These are phyloP conservation scores for Schizochytrium sp. DNA, from an alignment of 108 stramenopile species.

Conservation along the genomic window DNA sequence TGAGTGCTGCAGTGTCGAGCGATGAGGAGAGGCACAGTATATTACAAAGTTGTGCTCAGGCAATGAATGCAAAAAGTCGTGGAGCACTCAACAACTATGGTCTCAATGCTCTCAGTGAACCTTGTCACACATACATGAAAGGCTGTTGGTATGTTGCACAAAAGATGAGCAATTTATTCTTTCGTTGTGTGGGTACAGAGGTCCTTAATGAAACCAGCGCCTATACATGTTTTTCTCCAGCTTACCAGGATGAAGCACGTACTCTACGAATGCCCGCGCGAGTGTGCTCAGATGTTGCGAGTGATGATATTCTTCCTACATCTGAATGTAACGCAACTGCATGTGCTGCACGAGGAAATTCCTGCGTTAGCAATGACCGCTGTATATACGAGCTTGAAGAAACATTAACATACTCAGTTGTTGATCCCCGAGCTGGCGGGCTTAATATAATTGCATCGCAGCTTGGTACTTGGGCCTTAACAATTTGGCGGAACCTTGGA, in stretches of 20 bases:
- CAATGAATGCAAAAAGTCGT: conserved; percentile 9
- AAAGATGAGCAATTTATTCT: conserved; percentile 17
- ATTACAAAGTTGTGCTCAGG: background rate
- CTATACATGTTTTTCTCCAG: conserved; percentile 17
- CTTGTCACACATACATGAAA: background rate
- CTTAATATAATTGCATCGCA: background rate
- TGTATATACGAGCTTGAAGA: conserved; percentile 26
- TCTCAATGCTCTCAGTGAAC: background rate
- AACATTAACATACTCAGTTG: conserved; percentile 7
- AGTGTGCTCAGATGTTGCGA: background rate
- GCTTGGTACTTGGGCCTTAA: background rate
- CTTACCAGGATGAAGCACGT: background rate
- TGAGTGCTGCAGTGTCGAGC: background rate
- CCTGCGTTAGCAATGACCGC: conserved; percentile 32
- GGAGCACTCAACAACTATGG: conserved; percentile 36
- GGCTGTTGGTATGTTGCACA: conserved; percentile 42
- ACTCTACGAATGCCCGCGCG: conserved; percentile 5
- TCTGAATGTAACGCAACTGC: background rate
- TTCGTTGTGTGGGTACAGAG: conserved; percentile 23
- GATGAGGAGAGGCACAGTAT: conserved; percentile 9
- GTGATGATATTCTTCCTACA: background rate
- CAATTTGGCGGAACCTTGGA: conserved; percentile 5
- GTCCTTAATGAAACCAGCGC: background rate
- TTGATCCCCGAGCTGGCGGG: background rate
- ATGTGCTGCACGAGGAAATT: background rate